phyloP scores from a whole-genome alignment of 306 rosid species.

The Macrotyloma uniflorum region DNA sequence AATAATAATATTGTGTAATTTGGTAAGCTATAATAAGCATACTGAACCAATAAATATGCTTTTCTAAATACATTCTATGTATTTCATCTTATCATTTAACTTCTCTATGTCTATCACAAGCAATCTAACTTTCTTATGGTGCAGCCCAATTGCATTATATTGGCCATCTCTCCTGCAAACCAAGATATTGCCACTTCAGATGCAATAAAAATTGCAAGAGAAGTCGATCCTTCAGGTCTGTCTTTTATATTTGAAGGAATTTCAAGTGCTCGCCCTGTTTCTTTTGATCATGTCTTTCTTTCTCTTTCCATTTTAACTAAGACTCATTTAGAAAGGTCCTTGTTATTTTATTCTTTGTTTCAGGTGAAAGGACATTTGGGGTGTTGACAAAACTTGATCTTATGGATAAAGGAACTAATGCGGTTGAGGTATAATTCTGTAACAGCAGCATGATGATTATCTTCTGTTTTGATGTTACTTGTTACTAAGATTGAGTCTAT shows the following conservation, averaged over 20 bases:
- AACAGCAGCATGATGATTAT: conserved; percentile 14
- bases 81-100: neutral
- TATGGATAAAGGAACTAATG: conserved; percentile 63
- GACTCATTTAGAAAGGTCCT: neutral
- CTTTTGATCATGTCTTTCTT: neutral
- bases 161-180: conserved; percentile 95
- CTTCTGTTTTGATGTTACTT: conserved; percentile 9
- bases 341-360: conserved; percentile 26
- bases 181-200: conserved; percentile 99
- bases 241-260: conserved; percentile 16
- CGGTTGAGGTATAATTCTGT: conserved; percentile 64
- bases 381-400: conserved; percentile 93
- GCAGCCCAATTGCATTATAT: conserved; percentile 91
- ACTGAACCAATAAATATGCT: neutral
- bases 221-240: conserved; percentile 90
- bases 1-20: neutral
- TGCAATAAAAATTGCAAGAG: conserved; percentile 90
- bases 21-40: neutral
- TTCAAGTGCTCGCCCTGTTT: conserved; percentile 12
- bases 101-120: conserved; percentile 3
- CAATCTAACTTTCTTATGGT: conserved; percentile 50
- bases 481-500: neutral
- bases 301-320: conserved; percentile 2
- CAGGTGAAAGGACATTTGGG: conserved; percentile 96
- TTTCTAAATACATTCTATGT: neutral